A percentile compares a stretch with the other conserved stretches of the same genome.
Evolutionary conservation across 148 eudicot species (phyloP).

Genomic region (Persicaria tinctoria): DNA sequence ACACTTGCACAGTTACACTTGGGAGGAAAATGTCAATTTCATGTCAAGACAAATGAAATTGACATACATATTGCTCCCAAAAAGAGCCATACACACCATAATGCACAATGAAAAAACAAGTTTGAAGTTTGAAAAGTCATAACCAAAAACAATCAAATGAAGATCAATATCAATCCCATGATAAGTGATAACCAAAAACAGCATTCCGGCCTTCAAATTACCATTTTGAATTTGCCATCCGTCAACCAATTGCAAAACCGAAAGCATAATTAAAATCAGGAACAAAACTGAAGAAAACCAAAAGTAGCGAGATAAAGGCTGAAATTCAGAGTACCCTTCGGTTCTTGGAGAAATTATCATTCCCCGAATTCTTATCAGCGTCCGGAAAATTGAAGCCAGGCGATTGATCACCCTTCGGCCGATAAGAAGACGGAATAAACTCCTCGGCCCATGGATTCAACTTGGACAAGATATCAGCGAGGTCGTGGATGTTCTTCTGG

Average conservation of each 20-base stretch:
- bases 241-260: too few species aligned
- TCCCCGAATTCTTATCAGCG: conserved; percentile 27
- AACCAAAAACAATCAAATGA: neutral
- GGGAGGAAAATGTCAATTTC: neutral
- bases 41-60: neutral
- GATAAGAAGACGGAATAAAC: conserved; percentile 60
- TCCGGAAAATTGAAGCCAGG: conserved; percentile 22
- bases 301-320: neutral
- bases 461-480: conserved; percentile 59
- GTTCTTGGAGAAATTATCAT: conserved; percentile 35
- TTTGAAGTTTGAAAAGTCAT: neutral
- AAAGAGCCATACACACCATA: neutral
- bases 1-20: too few species aligned
- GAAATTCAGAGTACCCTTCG: conserved; percentile 51
- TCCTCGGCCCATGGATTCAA: conserved; percentile 87
- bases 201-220: too few species aligned
- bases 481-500: conserved; percentile 42
- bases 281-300: neutral
- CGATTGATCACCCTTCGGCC: conserved; percentile 32
- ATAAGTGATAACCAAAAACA: too few species aligned
- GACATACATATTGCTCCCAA: neutral
- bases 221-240: too few species aligned
- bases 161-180: neutral
- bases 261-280: too few species aligned
- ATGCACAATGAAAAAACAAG: neutral